Evolutionary conservation across 2,329 filamentous ascomycete species (phyloP).

Genomic region (Arthrobotrys sphaeroides): DNA sequence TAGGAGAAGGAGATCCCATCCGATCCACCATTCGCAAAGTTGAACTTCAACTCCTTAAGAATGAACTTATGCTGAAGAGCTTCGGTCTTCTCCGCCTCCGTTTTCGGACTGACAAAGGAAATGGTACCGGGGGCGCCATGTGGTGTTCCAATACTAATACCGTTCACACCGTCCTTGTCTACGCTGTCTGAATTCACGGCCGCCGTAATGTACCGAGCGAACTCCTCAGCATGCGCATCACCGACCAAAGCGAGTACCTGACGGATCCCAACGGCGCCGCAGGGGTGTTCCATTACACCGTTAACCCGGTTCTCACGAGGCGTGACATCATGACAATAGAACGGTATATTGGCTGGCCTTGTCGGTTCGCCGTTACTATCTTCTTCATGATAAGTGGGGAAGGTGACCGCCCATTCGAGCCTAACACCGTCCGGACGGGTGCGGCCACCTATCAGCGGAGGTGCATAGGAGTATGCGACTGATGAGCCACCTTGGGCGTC

Average conservation of each 20-base stretch:
- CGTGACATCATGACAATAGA: constrained; percentile 74
- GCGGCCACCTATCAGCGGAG: constrained; percentile 67
- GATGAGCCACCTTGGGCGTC: constrained; percentile 9
- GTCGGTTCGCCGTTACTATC: constrained; percentile 56
- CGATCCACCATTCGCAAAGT: neutral
- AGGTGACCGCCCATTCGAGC: constrained; percentile 70
- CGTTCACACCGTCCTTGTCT: neutral
- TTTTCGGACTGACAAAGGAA: neutral
- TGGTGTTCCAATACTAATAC: constrained; percentile 2
- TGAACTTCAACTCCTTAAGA: constrained; percentile 30
- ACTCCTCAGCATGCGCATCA: constrained; percentile 53
- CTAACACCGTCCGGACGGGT: constrained; percentile 66
- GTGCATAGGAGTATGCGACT: constrained; percentile 62
- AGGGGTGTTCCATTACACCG: constrained; percentile 65
- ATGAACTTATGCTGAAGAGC: constrained; percentile 7
- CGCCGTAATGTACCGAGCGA: neutral
- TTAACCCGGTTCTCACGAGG: constrained; percentile 64
- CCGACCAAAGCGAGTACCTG: constrained; percentile 62
- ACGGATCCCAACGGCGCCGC: constrained; percentile 66
- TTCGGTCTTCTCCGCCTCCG: neutral
- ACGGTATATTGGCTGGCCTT: constrained; percentile 67
- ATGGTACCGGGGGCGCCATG: neutral
- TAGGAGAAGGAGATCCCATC: constrained; percentile 24
- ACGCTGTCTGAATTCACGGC: constrained; percentile 10
- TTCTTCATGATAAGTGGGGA: constrained; percentile 59